A percentile compares a stretch with the other conserved stretches of the same genome.
Conservation (phyloP, 1,139 yeast species). For the Suhomyces anneliseae region DNA sequence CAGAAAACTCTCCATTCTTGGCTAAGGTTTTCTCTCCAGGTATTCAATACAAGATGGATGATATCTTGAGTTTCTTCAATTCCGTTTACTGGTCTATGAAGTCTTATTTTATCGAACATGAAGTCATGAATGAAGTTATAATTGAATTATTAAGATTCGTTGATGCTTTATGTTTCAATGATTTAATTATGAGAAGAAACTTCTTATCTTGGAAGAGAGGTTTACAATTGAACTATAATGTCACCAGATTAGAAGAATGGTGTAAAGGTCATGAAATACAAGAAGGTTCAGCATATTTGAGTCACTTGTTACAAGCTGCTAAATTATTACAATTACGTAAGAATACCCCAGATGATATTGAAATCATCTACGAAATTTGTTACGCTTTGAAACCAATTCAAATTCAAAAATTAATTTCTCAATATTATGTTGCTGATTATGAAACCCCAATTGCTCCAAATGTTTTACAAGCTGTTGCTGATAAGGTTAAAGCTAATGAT, state of each 20-base stretch:
- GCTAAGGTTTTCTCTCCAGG: slow-evolving; percentile 77
- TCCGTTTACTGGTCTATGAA: slow-evolving; percentile 93
- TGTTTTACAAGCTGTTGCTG: slow-evolving; percentile 81
- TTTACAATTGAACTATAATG: slow-evolving; percentile 91
- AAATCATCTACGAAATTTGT: slow-evolving; percentile 91
- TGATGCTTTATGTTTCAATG: slow-evolving; percentile 94
- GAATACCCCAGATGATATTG: slow-evolving; percentile 86
- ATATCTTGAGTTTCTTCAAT: slow-evolving; percentile 84
- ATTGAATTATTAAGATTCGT: slow-evolving; percentile 82
- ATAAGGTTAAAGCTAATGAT: slow-evolving; percentile 70
- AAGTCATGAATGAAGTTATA: slow-evolving; percentile 82
- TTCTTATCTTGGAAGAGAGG: slow-evolving; percentile 98
- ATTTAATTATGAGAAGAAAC: slow-evolving; percentile 90
- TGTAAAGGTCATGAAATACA: slow-evolving; percentile 92
- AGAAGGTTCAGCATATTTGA: slow-evolving; percentile 85
- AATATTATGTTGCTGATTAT: slow-evolving; percentile 90
- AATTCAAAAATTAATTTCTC: slow-evolving; percentile 86
- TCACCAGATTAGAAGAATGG: slow-evolving; percentile 97
- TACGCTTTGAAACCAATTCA: slow-evolving; percentile 92
- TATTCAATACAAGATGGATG: slow-evolving; percentile 90
- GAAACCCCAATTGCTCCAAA: slow-evolving; percentile 91
- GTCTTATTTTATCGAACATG: slow-evolving; percentile 82
- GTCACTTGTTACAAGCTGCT: slow-evolving; percentile 91
- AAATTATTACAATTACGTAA: slow-evolving; percentile 90
- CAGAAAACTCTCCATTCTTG: slow-evolving; percentile 82